Percentiles rank a stretch among this genome's conserved stretches.
Conservation (phyloP, 2,329 filamentous ascomycete species). For the Trichoderma endophyticum region DNA sequence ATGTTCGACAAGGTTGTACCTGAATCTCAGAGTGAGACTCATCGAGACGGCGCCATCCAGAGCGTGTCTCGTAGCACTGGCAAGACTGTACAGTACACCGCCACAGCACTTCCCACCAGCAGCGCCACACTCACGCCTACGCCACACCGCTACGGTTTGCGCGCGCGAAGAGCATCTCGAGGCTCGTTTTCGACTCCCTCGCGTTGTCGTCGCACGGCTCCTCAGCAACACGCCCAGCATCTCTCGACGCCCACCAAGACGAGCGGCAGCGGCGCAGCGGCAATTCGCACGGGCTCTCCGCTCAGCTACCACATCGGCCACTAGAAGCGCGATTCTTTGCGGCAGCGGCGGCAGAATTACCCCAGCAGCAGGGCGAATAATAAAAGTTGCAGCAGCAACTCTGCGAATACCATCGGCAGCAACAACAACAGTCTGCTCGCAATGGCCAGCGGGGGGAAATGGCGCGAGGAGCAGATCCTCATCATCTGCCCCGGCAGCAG, state of each 20-base stretch:
- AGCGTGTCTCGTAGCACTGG: not conserved
- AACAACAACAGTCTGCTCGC: slow-evolving; percentile 21
- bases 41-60: not conserved
- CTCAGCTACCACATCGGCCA: slow-evolving; percentile 11
- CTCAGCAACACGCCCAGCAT: not conserved
- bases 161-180: slow-evolving; percentile 27
- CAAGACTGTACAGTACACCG: not conserved
- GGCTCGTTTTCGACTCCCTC: slow-evolving; percentile 23
- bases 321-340: not conserved
- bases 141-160: slow-evolving; percentile 25
- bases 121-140: slow-evolving; percentile 23
- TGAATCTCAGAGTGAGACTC: not conserved
- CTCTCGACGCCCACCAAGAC: slow-evolving; percentile 2
- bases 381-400: not conserved
- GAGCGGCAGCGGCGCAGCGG: not conserved
- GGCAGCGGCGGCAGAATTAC: not conserved
- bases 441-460: slow-evolving; percentile 59
- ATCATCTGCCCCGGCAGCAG: slow-evolving; percentile 81
- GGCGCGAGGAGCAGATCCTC: slow-evolving; percentile 63
- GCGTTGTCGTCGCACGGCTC: slow-evolving; percentile 20
- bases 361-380: not conserved
- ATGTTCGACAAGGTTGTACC: not conserved
- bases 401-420: not conserved
- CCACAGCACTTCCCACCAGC: slow-evolving; percentile 12
- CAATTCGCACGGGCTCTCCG: not conserved